Evolutionary conservation across 805 yeast genomes (phyloP).

Genomic region (Candida awuae): DNA sequence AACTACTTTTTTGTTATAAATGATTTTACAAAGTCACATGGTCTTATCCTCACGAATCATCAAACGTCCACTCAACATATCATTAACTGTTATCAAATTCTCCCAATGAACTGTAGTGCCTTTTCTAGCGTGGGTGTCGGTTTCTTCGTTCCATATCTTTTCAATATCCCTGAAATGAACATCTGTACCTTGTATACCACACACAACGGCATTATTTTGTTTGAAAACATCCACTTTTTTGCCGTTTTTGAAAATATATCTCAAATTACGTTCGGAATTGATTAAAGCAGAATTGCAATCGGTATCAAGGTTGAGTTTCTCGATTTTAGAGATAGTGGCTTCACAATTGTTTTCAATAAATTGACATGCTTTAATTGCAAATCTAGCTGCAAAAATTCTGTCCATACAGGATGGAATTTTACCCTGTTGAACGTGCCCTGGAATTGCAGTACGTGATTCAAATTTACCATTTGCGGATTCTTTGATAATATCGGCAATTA

Average conservation of each 20-base stretch:
- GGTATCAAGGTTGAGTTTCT: conserved; percentile 12
- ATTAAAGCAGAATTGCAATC: conserved; percentile 13
- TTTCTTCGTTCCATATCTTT: conserved; percentile 50
- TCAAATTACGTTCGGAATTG: conserved; percentile 32
- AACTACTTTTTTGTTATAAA: too few relatives aligned
- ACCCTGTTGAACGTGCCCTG: conserved; percentile 98
- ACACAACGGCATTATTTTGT: conserved; percentile 49
- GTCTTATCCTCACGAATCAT: conserved; percentile 34
- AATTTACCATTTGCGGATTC: conserved; percentile 62
- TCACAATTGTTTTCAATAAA: conserved; percentile 57
- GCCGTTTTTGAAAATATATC: conserved; percentile 46
- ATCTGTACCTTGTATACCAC: conserved; percentile 64
- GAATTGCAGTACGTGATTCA: conserved; percentile 91
- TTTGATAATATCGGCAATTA: conserved; percentile 75
- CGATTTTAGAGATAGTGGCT: conserved; percentile 11
- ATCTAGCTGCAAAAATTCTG: conserved; percentile 80
- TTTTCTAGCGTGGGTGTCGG: conserved; percentile 56
- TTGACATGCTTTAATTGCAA: conserved; percentile 82
- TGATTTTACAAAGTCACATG: not conserved
- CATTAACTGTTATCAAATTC: conserved; percentile 48
- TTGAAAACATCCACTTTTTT: conserved; percentile 30
- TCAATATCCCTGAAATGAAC: conserved; percentile 51
- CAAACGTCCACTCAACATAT: conserved; percentile 66
- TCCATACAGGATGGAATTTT: conserved; percentile 92
- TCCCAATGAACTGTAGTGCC: conserved; percentile 66